phyloP scores from a whole-genome alignment of 495 filamentous ascomycete species.

The Penicillium tannophilum region DNA sequence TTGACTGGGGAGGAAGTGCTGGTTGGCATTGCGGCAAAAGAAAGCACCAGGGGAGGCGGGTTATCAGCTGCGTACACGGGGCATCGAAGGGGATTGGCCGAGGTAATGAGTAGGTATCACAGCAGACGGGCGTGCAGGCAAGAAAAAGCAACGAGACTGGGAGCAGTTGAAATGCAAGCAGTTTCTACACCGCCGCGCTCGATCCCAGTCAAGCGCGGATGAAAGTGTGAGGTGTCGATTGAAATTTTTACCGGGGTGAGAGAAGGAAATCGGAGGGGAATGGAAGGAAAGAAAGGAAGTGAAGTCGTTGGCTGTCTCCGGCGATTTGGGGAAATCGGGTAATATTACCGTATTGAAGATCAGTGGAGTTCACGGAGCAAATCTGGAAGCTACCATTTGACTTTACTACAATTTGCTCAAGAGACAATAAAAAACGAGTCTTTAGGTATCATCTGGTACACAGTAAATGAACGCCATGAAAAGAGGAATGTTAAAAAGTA shows the following conservation, averaged over 20 bases:
- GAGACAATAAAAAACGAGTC: background rate
- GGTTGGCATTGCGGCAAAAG: conserved; percentile 43
- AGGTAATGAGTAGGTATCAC: conserved; percentile 30
- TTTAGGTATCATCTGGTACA: conserved; percentile 31
- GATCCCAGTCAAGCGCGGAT: conserved; percentile 10
- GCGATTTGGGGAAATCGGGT: conserved; percentile 23
- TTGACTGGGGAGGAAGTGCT: conserved; percentile 49
- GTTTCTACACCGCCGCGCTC: conserved; percentile 26
- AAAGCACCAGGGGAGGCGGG: conserved; percentile 24
- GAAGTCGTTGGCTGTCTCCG: conserved; percentile 25
- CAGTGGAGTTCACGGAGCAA: background rate
- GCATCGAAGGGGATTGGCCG: conserved; percentile 36
- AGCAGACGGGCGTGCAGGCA: conserved; percentile 30
- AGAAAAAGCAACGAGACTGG: conserved; percentile 27
- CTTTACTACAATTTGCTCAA: background rate
- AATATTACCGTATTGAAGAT: conserved; percentile 21
- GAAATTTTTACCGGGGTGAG: background rate
- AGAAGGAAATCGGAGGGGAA: conserved; percentile 5
- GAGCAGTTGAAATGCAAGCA: conserved; percentile 17
- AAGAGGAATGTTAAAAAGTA: conserved; percentile 11
- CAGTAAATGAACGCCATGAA: background rate
- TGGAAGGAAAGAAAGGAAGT: conserved; percentile 5
- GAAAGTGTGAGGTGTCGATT: conserved; percentile 4
- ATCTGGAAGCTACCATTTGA: background rate
- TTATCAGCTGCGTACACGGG: conserved; percentile 27